Evolutionary conservation across 2,329 filamentous ascomycete species (phyloP).

Genomic region (Aspergillus niger): DNA sequence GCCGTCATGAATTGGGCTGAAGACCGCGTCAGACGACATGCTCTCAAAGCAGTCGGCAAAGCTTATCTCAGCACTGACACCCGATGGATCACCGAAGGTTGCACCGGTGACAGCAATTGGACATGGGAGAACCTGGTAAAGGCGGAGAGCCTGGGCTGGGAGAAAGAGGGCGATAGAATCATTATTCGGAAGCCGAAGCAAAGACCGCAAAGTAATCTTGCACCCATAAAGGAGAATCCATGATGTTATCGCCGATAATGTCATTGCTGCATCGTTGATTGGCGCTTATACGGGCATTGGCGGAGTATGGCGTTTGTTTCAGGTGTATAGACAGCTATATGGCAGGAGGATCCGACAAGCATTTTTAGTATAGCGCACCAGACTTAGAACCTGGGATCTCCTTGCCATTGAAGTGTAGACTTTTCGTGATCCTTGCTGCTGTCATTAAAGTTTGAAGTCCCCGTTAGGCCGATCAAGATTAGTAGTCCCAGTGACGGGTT

Average conservation of each 20-base stretch:
- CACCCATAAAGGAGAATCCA: conserved; percentile 20
- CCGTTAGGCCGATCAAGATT: conserved; percentile 72
- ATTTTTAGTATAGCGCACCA: conserved; percentile 12
- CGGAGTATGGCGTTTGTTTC: conserved; percentile 18
- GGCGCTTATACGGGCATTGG: conserved; percentile 24
- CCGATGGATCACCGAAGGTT: conserved; percentile 64
- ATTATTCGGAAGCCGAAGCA: conserved; percentile 66
- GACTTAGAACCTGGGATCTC: background rate
- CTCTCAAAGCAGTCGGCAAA: conserved; percentile 82
- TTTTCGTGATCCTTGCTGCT: conserved; percentile 9
- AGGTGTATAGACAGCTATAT: background rate
- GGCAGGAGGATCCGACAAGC: background rate
- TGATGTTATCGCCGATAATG: background rate
- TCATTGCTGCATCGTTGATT: conserved; percentile 5
- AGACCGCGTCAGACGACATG: conserved; percentile 70
- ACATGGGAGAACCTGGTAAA: conserved; percentile 72
- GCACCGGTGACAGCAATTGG: conserved; percentile 46
- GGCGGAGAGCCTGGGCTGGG: conserved; percentile 80
- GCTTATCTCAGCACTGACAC: conserved; percentile 77
- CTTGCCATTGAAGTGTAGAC: background rate
- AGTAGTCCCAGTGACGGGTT: conserved; percentile 54
- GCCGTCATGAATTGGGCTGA: conserved; percentile 81
- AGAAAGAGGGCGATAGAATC: conserved; percentile 70
- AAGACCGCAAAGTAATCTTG: conserved; percentile 24
- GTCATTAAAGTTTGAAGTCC: conserved; percentile 71